Evolutionary conservation across 441 rosid species (phyloP).

Genomic region (Populus hybrid): DNA sequence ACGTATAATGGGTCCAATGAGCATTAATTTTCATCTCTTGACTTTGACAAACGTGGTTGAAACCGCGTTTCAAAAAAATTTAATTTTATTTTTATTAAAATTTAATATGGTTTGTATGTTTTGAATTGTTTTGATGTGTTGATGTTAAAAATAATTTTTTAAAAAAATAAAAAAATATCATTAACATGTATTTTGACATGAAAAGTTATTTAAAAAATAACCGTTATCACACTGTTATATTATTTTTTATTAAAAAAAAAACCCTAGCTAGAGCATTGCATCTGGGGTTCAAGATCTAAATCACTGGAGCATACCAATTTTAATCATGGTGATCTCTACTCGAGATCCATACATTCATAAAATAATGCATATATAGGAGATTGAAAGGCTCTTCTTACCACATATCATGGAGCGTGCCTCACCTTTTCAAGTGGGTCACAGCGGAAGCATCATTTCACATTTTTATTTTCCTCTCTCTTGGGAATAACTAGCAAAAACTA

Average conservation of each 20-base stretch:
- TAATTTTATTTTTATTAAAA: no score
- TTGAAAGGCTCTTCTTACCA: constrained; percentile 37
- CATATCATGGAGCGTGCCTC: constrained; percentile 24
- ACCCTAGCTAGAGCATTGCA: neutral
- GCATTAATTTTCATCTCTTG: neutral
- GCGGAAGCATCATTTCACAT: constrained; percentile 25
- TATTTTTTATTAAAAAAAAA: neutral
- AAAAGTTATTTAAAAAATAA: no score
- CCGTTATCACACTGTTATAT: no score
- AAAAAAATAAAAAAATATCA: no score
- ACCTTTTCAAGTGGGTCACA: constrained; percentile 22
- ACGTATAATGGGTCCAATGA: neutral
- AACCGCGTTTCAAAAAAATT: no score
- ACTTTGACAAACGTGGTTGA: neutral
- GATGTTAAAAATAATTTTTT: no score
- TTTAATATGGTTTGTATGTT: no score
- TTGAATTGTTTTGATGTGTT: no score
- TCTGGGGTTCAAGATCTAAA: constrained; percentile 14
- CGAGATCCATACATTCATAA: constrained; percentile 10
- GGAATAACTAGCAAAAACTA: constrained; percentile 10
- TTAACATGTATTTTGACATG: no score
- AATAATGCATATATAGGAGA: constrained; percentile 13
- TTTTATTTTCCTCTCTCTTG: constrained; percentile 5
- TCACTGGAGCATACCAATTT: constrained; percentile 1
- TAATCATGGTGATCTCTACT: constrained; percentile 16